Conservation (phyloP, 1,139 yeast genomes). For the Lodderomyces theae region DNA sequence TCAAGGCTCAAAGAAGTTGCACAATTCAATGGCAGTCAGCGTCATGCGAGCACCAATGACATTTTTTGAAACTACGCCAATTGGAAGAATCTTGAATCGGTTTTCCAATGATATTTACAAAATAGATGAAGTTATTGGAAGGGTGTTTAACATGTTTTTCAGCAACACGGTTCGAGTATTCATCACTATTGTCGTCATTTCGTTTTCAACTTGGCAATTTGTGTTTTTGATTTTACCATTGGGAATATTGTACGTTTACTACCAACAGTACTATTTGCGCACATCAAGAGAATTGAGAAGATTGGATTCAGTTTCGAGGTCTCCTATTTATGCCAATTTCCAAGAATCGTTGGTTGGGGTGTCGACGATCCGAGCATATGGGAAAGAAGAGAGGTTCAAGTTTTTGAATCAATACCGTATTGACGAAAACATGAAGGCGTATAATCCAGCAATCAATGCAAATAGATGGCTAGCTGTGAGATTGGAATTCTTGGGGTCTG, state of each 20-base stretch:
- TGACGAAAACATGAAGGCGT: conserved; percentile 86
- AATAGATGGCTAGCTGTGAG: conserved; percentile 97
- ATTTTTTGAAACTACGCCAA: conserved; percentile 95
- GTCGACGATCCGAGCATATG: conserved; percentile 84
- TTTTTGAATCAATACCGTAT: conserved; percentile 73
- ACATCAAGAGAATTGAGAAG: conserved; percentile 95
- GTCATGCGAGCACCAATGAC: conserved; percentile 95
- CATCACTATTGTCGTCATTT: conserved; percentile 78
- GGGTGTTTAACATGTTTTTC: conserved; percentile 84
- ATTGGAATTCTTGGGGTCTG: conserved; percentile 83
- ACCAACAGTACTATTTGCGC: conserved; percentile 84
- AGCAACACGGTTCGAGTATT: conserved; percentile 68
- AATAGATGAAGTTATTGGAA: conserved; percentile 81
- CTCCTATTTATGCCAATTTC: conserved; percentile 95
- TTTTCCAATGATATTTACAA: conserved; percentile 93
- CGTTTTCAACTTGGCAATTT: conserved; percentile 87
- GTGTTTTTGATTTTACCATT: conserved; percentile 70
- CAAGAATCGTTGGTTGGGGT: conserved; percentile 94
- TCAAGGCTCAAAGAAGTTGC: conserved; percentile 75
- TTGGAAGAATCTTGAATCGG: conserved; percentile 90
- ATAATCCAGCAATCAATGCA: conserved; percentile 88
- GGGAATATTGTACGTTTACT: conserved; percentile 67
- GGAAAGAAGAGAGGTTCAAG: conserved; percentile 69
- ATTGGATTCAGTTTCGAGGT: conserved; percentile 86
- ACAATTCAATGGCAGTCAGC: conserved; percentile 71